These are phyloP conservation scores for barley (Hordeum vulgare) DNA, from an alignment of 176 grass and related monocot genomes.

Conservation along the genomic window MorexV3_pseudomolecules_assembly NC_058523.1:496059883-496060382, in stretches of 20 bases:
- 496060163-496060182: background rate
- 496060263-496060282: slow-evolving; percentile 95
- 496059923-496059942: background rate
- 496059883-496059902: background rate
- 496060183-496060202: background rate
- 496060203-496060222: background rate
- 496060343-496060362: slow-evolving; percentile 88
- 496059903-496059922: background rate
- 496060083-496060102: background rate
- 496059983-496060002: background rate
- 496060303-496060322: slow-evolving; percentile 90
- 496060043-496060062: slow-evolving; percentile 9
- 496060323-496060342: slow-evolving; percentile 98
- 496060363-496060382: slow-evolving; percentile 67
- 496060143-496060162: background rate
- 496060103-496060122: background rate
- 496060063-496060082: background rate
- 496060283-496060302: slow-evolving; percentile 99
- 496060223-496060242: slow-evolving; percentile 38
- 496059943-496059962: background rate
- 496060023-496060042: background rate
- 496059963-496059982: background rate
- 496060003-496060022: background rate
- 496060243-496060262: slow-evolving; percentile 97
- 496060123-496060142: background rate